phyloP scores from a whole-genome alignment of 2,329 filamentous ascomycete genomes.

The Sporothrix brasiliensis region DNA sequence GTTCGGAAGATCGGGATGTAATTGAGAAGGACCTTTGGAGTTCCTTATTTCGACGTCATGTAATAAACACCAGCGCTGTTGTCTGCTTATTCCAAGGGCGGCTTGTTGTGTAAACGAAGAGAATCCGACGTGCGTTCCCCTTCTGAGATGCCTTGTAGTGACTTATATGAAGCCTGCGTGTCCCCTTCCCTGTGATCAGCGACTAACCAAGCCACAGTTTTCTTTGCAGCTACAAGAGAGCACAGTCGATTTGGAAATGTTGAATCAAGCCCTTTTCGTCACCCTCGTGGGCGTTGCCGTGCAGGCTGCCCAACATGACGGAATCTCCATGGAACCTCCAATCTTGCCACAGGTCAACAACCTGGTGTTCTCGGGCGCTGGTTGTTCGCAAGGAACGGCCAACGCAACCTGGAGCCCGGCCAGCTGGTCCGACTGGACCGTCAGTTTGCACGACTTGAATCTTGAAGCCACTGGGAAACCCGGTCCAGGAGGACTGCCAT shows the following conservation, averaged over 20 bases:
- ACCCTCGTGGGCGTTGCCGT: not conserved
- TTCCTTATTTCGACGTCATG: not conserved
- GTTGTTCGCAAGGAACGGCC: conserved; percentile 8
- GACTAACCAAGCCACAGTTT: not conserved
- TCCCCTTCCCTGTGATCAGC: not conserved
- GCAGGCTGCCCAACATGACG: not conserved
- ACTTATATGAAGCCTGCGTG: not conserved
- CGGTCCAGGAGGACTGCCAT: not conserved
- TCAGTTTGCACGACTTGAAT: conserved; percentile 8
- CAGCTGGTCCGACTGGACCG: conserved; percentile 25
- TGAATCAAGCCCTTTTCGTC: not conserved
- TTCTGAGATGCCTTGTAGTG: not conserved
- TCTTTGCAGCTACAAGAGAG: not conserved
- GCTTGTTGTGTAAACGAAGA: not conserved
- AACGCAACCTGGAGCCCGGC: conserved; percentile 17
- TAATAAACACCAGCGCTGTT: not conserved
- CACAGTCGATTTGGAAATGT: not conserved
- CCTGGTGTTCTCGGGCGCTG: not conserved
- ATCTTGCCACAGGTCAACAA: not conserved
- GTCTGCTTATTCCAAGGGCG: not conserved
- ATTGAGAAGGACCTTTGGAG: not conserved
- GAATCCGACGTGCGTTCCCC: not conserved
- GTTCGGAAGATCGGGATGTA: not conserved
- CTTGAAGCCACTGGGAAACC: not conserved
- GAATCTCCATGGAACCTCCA: conserved; percentile 22